Evolutionary conservation across 179 eudicot genomes (phyloP), one percentile per base, ranked within the genome.

Genomic region (Silene noctiflora): DNA sequence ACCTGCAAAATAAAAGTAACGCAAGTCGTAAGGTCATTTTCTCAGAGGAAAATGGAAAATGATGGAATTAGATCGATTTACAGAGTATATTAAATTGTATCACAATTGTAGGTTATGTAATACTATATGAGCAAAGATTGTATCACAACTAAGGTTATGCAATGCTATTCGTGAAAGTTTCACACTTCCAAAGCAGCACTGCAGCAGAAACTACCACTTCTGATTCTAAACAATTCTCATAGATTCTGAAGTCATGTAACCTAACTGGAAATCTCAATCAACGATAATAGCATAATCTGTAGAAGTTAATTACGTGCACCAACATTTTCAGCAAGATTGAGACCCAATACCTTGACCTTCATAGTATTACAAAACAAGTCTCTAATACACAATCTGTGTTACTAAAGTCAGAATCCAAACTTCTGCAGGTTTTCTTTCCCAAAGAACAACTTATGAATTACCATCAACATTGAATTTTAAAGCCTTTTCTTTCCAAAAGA

Each of bases 1-100:
- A 65, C 76, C 81, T 78, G 76, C 22, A 63, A 51, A 48, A 59
- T 16, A 33, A 42, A 35, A 7, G 25, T 39, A 63, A 21, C 29
- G n/a, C n/a, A n/a, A 27, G 29, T n/a, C 8, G 19, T 53, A 4
- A 72, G 19, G 10, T n/a, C 44, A 56, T 24, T 27, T 31, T 63
- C 35, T 24, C 51, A 21, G 22, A 61, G 21, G 20, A 70, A 42
- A 24, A 13, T 21, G 14, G 13, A 62, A 24, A 65, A 16, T 25
- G 25, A 25, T 53, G 6, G 8, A 27, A 25, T 55, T 20, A 53
- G 65, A 55, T 10, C 48, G 75, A 55, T 42, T 2, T 42, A 42
- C 13, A 1, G 48, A 10, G 48, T 11, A 29, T 17, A 29, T 29
- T 12, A 25, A 24, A 70, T 3, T 20, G 58, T 44, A 12, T 69